Conservation (phyloP, 345 rosid genomes). For the Gossypium turneri region DNA sequence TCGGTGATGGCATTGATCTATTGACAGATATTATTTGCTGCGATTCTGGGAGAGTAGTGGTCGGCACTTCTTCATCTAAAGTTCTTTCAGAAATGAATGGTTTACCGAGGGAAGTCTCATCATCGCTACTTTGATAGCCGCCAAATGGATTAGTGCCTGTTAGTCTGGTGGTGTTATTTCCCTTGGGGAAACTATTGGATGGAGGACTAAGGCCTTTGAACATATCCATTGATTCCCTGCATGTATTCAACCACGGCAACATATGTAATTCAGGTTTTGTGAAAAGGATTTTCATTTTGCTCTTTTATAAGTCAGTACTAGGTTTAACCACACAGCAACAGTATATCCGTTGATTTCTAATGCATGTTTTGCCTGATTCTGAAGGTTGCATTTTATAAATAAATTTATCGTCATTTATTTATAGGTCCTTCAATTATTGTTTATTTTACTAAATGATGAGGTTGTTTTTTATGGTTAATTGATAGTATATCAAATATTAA, state of each 20-base stretch:
- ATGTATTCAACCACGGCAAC: not conserved
- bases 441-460: too few relatives aligned
- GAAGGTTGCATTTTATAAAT: too few relatives aligned
- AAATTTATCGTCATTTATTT: too few relatives aligned
- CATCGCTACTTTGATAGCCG: not conserved
- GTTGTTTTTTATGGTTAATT: too few relatives aligned
- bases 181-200: not conserved
- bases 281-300: not conserved
- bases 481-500: too few relatives aligned
- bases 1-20: not conserved
- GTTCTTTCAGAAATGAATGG: not conserved
- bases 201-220: not conserved
- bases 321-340: too few relatives aligned
- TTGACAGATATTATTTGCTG: not conserved
- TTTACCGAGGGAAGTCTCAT: not conserved
- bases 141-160: not conserved
- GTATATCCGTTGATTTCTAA: too few relatives aligned
- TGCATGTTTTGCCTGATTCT: too few relatives aligned
- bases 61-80: not conserved
- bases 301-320: too few relatives aligned
- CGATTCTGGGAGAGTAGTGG: not conserved
- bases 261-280: too few relatives aligned
- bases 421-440: too few relatives aligned
- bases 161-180: not conserved
- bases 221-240: conserved; percentile 13